Percentiles rank a stretch among this genome's conserved stretches.
Conservation (phyloP, 2,329 filamentous ascomycete species). For the Penicillium verrucosum region DNA sequence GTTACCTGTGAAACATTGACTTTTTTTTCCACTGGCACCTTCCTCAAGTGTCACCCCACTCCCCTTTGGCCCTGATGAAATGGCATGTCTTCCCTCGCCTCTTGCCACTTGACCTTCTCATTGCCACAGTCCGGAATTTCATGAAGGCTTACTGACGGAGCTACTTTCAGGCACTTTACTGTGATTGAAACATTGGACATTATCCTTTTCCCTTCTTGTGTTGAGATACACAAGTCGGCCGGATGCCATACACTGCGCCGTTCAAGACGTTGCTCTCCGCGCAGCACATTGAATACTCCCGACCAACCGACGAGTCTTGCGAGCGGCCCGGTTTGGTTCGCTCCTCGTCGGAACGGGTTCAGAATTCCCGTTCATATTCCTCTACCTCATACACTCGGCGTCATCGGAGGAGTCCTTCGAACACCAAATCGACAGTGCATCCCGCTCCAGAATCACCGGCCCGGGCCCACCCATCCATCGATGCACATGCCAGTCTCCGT, state of each 20-base stretch:
- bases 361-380: slow-evolving; percentile 54
- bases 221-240: slow-evolving; percentile 36
- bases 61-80: slow-evolving; percentile 9
- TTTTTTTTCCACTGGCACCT: slow-evolving; percentile 10
- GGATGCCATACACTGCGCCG: slow-evolving; percentile 53
- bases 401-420: slow-evolving; percentile 58
- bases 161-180: slow-evolving; percentile 8
- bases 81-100: slow-evolving; percentile 8
- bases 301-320: slow-evolving; percentile 32
- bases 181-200: slow-evolving; percentile 7
- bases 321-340: slow-evolving; percentile 22
- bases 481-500: slow-evolving; percentile 62
- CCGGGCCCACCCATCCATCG: slow-evolving; percentile 25
- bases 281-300: slow-evolving; percentile 50
- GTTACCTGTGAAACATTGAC: slow-evolving; percentile 25
- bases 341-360: slow-evolving; percentile 39
- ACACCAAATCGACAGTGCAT: slow-evolving; percentile 34
- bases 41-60: slow-evolving; percentile 7
- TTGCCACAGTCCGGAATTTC: slow-evolving; percentile 15
- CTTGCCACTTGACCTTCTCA: slow-evolving; percentile 2
- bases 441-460: slow-evolving; percentile 29
- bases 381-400: slow-evolving; percentile 61
- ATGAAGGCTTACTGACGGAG: background rate
- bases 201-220: slow-evolving; percentile 24
- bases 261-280: slow-evolving; percentile 56